These are phyloP conservation scores for Cercospora sp. DNA, from an alignment of 2,329 filamentous ascomycete genomes.

Conservation along the genomic window DNA sequence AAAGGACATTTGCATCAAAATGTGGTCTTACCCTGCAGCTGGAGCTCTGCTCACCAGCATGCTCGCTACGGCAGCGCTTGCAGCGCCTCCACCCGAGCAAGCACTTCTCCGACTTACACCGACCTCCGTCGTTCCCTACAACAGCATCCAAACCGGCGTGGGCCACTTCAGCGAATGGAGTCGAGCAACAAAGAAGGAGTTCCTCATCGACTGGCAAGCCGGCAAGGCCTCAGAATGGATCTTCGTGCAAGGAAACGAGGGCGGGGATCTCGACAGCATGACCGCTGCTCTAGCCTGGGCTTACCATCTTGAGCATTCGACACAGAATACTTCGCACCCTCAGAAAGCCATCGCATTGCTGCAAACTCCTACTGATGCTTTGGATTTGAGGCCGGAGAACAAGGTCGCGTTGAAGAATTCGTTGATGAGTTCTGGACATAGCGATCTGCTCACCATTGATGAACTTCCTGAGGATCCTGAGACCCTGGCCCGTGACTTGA, in stretches of 20 bases:
- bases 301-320: constrained; percentile 50
- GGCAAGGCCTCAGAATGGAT: constrained; percentile 47
- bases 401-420: constrained; percentile 48
- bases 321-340: constrained; percentile 45
- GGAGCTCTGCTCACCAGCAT: constrained; percentile 4
- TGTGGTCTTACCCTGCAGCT: background rate
- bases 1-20: background rate
- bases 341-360: constrained; percentile 50
- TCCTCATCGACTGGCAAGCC: constrained; percentile 51
- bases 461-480: constrained; percentile 51
- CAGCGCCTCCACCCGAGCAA: constrained; percentile 15
- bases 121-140: constrained; percentile 16
- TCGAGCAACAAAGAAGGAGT: constrained; percentile 48
- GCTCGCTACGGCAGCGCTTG: constrained; percentile 10
- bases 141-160: constrained; percentile 45
- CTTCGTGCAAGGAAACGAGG: constrained; percentile 51
- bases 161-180: constrained; percentile 54
- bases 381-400: constrained; percentile 52
- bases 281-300: constrained; percentile 50
- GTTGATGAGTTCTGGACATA: constrained; percentile 49
- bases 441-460: constrained; percentile 50
- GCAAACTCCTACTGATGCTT: constrained; percentile 49
- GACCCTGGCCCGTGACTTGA: constrained; percentile 45
- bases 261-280: constrained; percentile 49
- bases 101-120: constrained; percentile 13